These are phyloP conservation scores for Sphagnum fallax DNA, from an alignment of 228 moss, liverwort and hornwort genomes.

Conservation along the genomic window DNA sequence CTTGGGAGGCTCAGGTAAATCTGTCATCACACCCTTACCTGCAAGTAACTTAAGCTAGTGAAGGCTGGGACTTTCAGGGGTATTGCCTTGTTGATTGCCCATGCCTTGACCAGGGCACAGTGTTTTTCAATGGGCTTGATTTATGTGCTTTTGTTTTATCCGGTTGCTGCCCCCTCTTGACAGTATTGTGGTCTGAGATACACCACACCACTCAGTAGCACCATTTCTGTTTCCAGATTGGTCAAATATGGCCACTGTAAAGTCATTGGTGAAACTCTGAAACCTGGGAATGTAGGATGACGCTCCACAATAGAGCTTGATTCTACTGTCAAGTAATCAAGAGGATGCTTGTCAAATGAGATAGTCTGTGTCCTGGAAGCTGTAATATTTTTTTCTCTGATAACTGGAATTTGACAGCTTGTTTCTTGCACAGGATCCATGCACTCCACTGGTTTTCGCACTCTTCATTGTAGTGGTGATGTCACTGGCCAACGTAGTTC, in stretches of 20 bases:
- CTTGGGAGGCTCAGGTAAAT: slow-evolving; percentile 55
- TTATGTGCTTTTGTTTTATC: background rate
- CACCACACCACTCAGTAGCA: no score
- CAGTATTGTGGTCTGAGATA: no score
- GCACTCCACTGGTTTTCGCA: slow-evolving; percentile 59
- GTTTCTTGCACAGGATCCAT: slow-evolving; percentile 49
- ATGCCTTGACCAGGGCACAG: background rate
- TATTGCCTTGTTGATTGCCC: background rate
- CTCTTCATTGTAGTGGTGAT: slow-evolving; percentile 61
- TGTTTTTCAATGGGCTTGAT: background rate
- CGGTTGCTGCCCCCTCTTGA: background rate
- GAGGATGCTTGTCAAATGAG: no score
- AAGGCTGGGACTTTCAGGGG: background rate
- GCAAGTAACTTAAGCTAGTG: no score
- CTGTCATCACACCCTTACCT: background rate
- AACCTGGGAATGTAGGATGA: no score
- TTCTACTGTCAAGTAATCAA: no score
- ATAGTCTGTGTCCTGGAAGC: no score
- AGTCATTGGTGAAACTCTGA: no score
- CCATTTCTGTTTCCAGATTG: no score
- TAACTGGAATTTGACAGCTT: background rate
- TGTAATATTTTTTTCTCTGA: no score
- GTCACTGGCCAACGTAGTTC: slow-evolving; percentile 54
- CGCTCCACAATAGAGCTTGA: no score
- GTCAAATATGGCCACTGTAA: no score